phyloP scores from a whole-genome alignment of 164 flowering plant species.

The Macadamia integrifolia region DNA sequence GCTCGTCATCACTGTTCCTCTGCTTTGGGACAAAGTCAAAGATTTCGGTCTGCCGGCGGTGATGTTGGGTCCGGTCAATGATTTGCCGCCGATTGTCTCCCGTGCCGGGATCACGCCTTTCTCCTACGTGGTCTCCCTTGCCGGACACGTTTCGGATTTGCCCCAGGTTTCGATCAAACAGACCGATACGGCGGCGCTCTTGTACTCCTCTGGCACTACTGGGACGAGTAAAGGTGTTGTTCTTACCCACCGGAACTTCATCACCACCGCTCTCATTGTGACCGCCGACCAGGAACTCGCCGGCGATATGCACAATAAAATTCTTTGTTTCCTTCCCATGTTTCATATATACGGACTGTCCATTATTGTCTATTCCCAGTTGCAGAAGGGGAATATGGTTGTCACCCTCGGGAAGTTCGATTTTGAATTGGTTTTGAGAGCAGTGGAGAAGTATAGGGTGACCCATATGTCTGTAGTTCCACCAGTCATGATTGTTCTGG shows the following conservation, averaged over 20 bases:
- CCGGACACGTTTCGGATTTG: constrained; percentile 22
- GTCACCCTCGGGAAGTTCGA: constrained; percentile 49
- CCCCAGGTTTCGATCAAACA: constrained; percentile 40
- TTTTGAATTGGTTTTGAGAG: constrained; percentile 39
- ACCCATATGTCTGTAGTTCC: constrained; percentile 72
- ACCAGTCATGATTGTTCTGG: constrained; percentile 66
- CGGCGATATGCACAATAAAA: constrained; percentile 38
- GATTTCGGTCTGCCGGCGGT: constrained; percentile 45
- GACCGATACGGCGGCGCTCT: constrained; percentile 57
- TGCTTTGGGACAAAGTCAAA: constrained; percentile 43
- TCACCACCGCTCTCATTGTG: constrained; percentile 43
- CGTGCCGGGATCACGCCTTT: constrained; percentile 17
- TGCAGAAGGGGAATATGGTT: constrained; percentile 49
- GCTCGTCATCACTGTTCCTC: too few species aligned
- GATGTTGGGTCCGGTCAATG: constrained; percentile 28
- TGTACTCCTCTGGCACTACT: constrained; percentile 91
- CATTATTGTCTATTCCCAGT: constrained; percentile 34
- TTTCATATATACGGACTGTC: constrained; percentile 62
- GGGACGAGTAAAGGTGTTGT: constrained; percentile 72
- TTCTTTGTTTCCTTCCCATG: constrained; percentile 63
- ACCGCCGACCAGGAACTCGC: constrained; percentile 35
- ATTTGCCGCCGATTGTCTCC: background rate
- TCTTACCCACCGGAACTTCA: constrained; percentile 60
- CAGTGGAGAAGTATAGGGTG: constrained; percentile 58
- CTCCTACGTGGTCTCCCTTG: constrained; percentile 11